Evolutionary conservation across 1,139 yeast species (phyloP).

Genomic region (Ashbya aceris): DNA sequence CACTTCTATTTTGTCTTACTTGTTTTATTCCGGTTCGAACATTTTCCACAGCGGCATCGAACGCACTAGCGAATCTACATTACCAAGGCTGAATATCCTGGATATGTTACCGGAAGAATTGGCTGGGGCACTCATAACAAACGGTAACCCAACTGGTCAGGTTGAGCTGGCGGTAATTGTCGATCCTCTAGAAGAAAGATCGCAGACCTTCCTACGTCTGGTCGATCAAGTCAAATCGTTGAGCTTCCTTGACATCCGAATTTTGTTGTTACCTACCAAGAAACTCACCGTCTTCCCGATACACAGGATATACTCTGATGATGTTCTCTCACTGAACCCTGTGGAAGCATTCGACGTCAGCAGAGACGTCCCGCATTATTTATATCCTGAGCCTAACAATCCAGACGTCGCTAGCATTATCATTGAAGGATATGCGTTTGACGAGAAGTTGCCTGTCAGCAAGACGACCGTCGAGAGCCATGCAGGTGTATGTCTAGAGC

Average conservation of each 20-base stretch:
- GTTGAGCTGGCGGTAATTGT: conserved; percentile 50
- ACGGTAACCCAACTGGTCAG: conserved; percentile 21
- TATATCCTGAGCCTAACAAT: conserved; percentile 4
- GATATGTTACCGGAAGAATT: conserved; percentile 27
- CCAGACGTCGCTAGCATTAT: conserved; percentile 22
- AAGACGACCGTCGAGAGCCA: conserved; percentile 21
- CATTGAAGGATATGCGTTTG: conserved; percentile 61
- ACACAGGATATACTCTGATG: conserved; percentile 43
- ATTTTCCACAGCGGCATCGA: conserved; percentile 34
- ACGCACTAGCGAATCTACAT: conserved; percentile 21
- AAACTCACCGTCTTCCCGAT: conserved; percentile 38
- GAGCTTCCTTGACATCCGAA: conserved; percentile 41
- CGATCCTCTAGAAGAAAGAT: conserved; percentile 62
- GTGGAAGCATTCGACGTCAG: conserved; percentile 39
- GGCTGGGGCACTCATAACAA: conserved; percentile 23
- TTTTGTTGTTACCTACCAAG: conserved; percentile 51
- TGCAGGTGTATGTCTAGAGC: conserved; percentile 19
- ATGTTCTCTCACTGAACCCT: conserved; percentile 1
- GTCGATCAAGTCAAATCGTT: conserved; percentile 37
- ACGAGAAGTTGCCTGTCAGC: conserved; percentile 13
- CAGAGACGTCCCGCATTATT: conserved; percentile 46
- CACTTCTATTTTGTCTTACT: conserved; percentile 33
- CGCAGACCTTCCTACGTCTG: conserved; percentile 54
- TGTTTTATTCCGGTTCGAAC: conserved; percentile 35
- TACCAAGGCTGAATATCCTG: conserved; percentile 35